phyloP scores from a whole-genome alignment of 2,329 filamentous ascomycete species.

The Claviceps purpurea region DNA sequence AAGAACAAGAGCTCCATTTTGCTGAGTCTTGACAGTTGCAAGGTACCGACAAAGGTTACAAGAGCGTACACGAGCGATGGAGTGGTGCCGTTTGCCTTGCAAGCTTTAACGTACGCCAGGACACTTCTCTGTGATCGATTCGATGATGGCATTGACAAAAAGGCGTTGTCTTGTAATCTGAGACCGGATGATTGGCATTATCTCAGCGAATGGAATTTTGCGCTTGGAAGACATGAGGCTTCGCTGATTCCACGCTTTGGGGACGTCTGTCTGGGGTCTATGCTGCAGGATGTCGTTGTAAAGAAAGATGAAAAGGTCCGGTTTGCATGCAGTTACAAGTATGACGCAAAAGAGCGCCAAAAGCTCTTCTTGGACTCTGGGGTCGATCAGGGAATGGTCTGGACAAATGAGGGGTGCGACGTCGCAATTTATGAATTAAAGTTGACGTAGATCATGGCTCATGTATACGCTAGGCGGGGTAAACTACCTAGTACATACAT shows the following conservation, averaged over 20 bases:
- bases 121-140: not conserved
- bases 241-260: not conserved
- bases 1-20: not conserved
- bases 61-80: conserved; percentile 1
- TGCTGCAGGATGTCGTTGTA: not conserved
- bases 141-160: too few species aligned
- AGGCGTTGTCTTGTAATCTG: not conserved
- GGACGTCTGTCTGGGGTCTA: not conserved
- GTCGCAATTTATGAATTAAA: not conserved
- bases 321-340: not conserved
- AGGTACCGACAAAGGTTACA: not conserved
- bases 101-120: not conserved
- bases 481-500: not conserved
- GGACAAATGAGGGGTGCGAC: not conserved
- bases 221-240: not conserved
- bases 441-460: not conserved
- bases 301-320: not conserved
- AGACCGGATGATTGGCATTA: not conserved
- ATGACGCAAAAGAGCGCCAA: not conserved
- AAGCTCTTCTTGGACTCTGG: not conserved
- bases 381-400: not conserved
- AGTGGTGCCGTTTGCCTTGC: conserved; percentile 1
- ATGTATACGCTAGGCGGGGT: not conserved
- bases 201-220: conserved; percentile 1
- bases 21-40: not conserved